Percentiles rank a stretch among this genome's conserved stretches.
Evolutionary conservation across 1,284 basidiomycete species (phyloP).

Genomic region (Phellopilus nigrolimitatus): DNA sequence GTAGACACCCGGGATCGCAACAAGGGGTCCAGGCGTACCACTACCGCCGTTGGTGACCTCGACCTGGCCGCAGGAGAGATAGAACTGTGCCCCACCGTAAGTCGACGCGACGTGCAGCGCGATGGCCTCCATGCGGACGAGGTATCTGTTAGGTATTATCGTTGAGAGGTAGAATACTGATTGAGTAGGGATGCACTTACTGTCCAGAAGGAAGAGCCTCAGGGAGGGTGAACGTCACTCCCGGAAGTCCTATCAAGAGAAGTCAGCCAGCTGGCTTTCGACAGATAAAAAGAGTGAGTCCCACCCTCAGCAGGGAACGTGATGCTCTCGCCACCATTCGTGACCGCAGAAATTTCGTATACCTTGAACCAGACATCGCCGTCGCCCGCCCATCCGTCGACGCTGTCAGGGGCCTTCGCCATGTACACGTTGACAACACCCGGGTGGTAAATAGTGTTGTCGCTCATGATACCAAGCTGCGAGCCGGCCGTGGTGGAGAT

Average conservation of each 20-base stretch:
- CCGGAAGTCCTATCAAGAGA: constrained; percentile 21
- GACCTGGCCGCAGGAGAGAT: constrained; percentile 31
- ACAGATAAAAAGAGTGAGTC: background rate
- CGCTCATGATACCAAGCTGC: constrained; percentile 31
- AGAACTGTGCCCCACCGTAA: constrained; percentile 25
- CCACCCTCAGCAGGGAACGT: constrained; percentile 24
- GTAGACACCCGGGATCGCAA: constrained; percentile 35
- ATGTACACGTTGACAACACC: constrained; percentile 39
- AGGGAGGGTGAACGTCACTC: constrained; percentile 28
- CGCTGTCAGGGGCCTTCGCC: constrained; percentile 35
- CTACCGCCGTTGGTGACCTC: constrained; percentile 34
- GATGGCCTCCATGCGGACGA: constrained; percentile 32
- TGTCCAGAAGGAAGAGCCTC: constrained; percentile 28
- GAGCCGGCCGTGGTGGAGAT: constrained; percentile 34
- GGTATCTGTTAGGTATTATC: constrained; percentile 23
- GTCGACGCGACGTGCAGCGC: constrained; percentile 23
- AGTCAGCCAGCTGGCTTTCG: background rate
- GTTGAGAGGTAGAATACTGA: background rate
- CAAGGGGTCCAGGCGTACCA: constrained; percentile 32
- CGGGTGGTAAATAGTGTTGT: constrained; percentile 36
- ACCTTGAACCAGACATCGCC: constrained; percentile 40
- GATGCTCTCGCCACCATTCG: constrained; percentile 22
- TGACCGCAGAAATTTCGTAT: constrained; percentile 23
- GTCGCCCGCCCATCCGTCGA: constrained; percentile 33
- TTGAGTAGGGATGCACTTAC: constrained; percentile 18